Base-by-base conservation (phyloP, 768 basidiomycete species). In the Rhodocollybia butyracea region DNA sequence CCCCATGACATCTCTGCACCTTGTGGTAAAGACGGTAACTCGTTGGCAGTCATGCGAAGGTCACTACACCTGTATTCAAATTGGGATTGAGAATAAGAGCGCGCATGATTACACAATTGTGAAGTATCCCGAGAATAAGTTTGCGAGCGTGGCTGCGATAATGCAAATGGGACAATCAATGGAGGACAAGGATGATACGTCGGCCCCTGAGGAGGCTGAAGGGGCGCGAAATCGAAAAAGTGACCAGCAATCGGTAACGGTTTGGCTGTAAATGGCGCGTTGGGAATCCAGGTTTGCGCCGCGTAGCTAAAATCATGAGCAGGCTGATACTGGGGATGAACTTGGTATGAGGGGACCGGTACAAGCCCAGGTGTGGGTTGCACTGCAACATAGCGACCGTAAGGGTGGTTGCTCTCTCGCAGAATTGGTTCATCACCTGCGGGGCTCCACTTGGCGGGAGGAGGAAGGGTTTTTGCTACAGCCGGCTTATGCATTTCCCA, bases 371-470 rank as follows among this genome's bases (percentile, higher is more conserved):
- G 66, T 19, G 80, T 68, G 17, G 86, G 75, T 54, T 83, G 84
- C 30, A 85, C 81, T 15, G 86, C 87, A 40, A 86, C 73, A 56
- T 90, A 90, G 40, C 83, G 79, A 2, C 80, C 81, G 54, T 71
- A 79, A 39, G 67, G 66, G 51, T 84, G 75, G 60, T 75, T 79
- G 51, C 73, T 70, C 51, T 81, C 76, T 31, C 83, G 79, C 29
- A 80, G 68, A 55, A 91, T 81, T 17, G 87, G 89, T 61, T 90
- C 89, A 61, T 89, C 88, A n/a, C 78, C 86, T 12, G 84, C 79
- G 46, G 89, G 89, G 63, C 88, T 89, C 89, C 89, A 91, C 67
- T 84, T 84, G 2, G 89, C 83, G 22, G 89, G 89, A 22, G 89
- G 86, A 42, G 88, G 88, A 17, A 90, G 66, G 12, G 63, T 34